A percentile compares a stretch with the other conserved stretches of the same genome.
phyloP scores from a whole-genome alignment of 106 monocot species.

The Hemerocallis citrina region DNA sequence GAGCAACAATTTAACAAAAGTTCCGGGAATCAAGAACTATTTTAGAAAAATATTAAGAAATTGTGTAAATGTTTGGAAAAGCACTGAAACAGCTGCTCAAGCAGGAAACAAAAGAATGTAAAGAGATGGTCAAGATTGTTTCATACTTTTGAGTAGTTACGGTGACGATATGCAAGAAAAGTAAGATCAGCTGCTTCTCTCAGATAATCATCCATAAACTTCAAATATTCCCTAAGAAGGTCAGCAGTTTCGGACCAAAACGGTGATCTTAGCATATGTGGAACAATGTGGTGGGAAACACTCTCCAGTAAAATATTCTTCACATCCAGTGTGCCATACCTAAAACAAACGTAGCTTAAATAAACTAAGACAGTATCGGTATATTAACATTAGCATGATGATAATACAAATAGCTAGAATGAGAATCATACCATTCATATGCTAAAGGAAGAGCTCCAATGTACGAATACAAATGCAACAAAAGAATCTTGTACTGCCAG shows the following conservation, averaged over 20 bases:
- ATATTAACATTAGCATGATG: neutral
- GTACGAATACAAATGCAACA: slow-evolving; percentile 76
- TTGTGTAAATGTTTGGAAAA: neutral
- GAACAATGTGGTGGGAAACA: slow-evolving; percentile 81
- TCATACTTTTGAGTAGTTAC: slow-evolving; percentile 83
- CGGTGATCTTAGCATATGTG: slow-evolving; percentile 77
- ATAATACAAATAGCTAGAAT: neutral
- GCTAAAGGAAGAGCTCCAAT: slow-evolving; percentile 66
- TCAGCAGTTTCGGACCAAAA: slow-evolving; percentile 39
- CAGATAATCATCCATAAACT: slow-evolving; percentile 92
- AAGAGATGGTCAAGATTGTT: neutral
- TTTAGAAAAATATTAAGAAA: neutral
- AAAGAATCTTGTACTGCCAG: slow-evolving; percentile 78
- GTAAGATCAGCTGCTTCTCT: slow-evolving; percentile 94
- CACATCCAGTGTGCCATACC: slow-evolving; percentile 71
- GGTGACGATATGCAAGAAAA: slow-evolving; percentile 86
- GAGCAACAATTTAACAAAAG: neutral
- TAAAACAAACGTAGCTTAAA: slow-evolving; percentile 20
- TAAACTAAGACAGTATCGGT: neutral
- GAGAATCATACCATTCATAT: slow-evolving; percentile 59
- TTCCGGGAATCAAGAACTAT: neutral
- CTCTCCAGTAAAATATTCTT: slow-evolving; percentile 91
- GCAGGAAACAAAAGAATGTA: neutral
- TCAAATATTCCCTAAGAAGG: slow-evolving; percentile 75
- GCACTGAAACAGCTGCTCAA: neutral